phyloP scores from a whole-genome alignment of 1,284 basidiomycete genomes.

The Cutaneotrichosporon sp. region DNA sequence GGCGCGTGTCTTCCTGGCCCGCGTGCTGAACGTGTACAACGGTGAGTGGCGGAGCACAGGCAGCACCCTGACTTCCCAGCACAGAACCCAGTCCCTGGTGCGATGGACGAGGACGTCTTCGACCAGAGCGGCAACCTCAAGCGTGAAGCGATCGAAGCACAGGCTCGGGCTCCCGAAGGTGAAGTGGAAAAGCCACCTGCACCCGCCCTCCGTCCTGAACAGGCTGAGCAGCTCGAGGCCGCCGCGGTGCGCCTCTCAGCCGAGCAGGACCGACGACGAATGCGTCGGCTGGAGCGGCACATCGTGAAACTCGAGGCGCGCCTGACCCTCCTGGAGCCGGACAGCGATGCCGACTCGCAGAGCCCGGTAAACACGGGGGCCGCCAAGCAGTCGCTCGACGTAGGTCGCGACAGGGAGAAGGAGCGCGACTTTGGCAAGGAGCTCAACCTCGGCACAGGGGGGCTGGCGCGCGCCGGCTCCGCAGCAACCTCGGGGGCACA shows the following conservation, averaged over 20 bases:
- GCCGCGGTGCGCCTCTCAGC: neutral
- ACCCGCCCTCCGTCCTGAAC: neutral
- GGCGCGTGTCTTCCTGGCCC: slow-evolving; percentile 2
- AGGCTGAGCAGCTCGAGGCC: slow-evolving; percentile 1
- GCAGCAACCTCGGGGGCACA: neutral
- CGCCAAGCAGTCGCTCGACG: neutral
- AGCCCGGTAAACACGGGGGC: neutral
- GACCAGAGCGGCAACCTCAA: neutral
- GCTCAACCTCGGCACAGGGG: neutral
- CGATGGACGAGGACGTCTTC: slow-evolving; percentile 10
- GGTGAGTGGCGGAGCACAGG: neutral
- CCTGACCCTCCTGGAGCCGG: neutral
- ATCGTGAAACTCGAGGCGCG: slow-evolving; percentile 7
- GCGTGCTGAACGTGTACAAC: slow-evolving; percentile 7
- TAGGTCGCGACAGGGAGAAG: neutral
- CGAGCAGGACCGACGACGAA: slow-evolving; percentile 2
- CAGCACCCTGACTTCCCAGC: neutral
- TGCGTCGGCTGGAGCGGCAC: slow-evolving; percentile 3
- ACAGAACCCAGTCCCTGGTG: slow-evolving; percentile 3
- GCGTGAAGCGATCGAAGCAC: neutral
- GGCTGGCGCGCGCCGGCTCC: neutral
- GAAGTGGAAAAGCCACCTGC: neutral
- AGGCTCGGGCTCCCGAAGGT: neutral
- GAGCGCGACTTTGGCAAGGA: slow-evolving; percentile 1
- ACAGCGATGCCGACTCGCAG: neutral